Percentiles rank a stretch among this genome's conserved stretches.
phyloP scores from a whole-genome alignment of 371 early-diverging fungal species.

The Polyrhizophydium stewartii region DNA sequence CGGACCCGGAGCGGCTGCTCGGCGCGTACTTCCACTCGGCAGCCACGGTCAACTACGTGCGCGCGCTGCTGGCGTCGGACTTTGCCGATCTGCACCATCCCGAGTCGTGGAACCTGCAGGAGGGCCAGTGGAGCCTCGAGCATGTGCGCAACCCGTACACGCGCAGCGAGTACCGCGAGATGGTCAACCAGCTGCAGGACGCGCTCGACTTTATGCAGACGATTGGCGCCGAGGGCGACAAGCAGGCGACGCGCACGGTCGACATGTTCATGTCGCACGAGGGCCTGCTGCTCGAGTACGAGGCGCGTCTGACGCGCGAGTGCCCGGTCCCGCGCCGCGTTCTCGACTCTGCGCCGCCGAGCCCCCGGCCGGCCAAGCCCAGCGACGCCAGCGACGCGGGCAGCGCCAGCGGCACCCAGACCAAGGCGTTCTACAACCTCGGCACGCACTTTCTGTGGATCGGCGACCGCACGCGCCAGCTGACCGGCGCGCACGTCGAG shows the following conservation, averaged over 20 bases:
- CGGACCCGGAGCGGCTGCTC: constrained; percentile 91
- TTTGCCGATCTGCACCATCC: constrained; percentile 91
- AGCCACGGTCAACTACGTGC: constrained; percentile 93
- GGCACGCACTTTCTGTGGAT: constrained; percentile 96
- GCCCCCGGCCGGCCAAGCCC: too few relatives aligned
- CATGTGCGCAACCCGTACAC: constrained; percentile 81
- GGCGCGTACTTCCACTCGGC: constrained; percentile 96
- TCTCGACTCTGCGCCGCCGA: neutral
- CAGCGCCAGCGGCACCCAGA: too few relatives aligned
- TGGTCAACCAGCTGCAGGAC: constrained; percentile 80
- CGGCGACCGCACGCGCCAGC: constrained; percentile 94
- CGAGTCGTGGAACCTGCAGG: constrained; percentile 64
- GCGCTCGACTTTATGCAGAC: constrained; percentile 90
- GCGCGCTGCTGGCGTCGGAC: constrained; percentile 72
- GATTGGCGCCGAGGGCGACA: constrained; percentile 68
- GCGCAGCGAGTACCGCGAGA: constrained; percentile 80
- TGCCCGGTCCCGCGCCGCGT: constrained; percentile 10
- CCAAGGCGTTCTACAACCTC: constrained; percentile 58
- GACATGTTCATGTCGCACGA: constrained; percentile 95
- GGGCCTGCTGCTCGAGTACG: constrained; percentile 89
- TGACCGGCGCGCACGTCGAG: constrained; percentile 93
- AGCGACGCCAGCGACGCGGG: too few relatives aligned
- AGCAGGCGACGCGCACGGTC: constrained; percentile 54
- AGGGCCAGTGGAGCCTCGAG: constrained; percentile 78
- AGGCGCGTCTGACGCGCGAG: constrained; percentile 73